Conservation (phyloP, 345 rosid genomes). For the Pseudoturritis turrita region DNA sequence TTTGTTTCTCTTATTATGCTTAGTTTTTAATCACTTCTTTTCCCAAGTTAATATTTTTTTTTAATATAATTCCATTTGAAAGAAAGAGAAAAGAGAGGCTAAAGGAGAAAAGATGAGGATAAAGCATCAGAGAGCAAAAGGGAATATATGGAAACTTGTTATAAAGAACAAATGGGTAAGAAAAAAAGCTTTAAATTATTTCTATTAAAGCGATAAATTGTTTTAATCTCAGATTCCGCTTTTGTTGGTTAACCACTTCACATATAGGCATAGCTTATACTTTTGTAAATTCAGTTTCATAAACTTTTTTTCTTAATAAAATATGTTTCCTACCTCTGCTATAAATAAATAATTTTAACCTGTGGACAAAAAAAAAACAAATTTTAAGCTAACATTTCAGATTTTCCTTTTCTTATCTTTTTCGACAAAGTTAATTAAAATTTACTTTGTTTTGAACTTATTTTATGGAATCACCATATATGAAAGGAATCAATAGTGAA, state of each 20-base stretch:
- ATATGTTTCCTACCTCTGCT: neutral
- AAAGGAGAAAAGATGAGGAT: conserved; percentile 31
- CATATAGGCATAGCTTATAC: conserved; percentile 14
- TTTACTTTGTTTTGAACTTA: neutral
- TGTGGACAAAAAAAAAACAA: neutral
- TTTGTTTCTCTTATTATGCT: neutral
- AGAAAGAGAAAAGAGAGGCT: conserved; percentile 23
- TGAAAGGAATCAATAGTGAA: conserved; percentile 2
- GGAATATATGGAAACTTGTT: conserved; percentile 42
- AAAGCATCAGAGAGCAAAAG: conserved; percentile 33
- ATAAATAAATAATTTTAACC: neutral
- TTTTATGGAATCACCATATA: conserved; percentile 1
- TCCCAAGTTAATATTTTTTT: neutral
- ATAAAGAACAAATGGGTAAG: conserved; percentile 30
- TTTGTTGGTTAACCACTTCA: conserved; percentile 29
- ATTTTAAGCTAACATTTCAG: neutral
- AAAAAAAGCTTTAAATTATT: conserved; percentile 18
- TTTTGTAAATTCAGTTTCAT: conserved; percentile 10
- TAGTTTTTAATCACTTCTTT: conserved; percentile 1
- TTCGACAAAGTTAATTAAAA: neutral
- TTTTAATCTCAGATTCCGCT: conserved; percentile 27
- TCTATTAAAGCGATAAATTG: conserved; percentile 27
- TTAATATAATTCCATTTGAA: conserved; percentile 10
- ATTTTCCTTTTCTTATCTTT: neutral
- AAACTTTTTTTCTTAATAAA: neutral